Evolutionary conservation across 73 alveolate genomes (phyloP).

Genomic region (Uronychia setigera): DNA sequence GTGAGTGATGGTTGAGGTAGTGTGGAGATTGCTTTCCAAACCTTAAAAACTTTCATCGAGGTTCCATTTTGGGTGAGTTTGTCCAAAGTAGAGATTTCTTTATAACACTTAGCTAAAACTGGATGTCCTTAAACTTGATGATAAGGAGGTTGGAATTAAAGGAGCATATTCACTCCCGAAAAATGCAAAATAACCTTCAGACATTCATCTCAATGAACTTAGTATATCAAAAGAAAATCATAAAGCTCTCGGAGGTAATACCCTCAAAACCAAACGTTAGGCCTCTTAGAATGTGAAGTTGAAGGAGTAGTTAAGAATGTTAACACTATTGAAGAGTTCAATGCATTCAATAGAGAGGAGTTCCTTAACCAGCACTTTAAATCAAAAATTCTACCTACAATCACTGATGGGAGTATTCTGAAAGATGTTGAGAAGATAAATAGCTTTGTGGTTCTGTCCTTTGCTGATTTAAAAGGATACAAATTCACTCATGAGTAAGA

Average conservation of each 20-base stretch:
- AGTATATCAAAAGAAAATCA: neutral
- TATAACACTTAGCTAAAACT: slow-evolving; percentile 34
- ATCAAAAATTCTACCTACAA: neutral
- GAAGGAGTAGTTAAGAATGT: slow-evolving; percentile 43
- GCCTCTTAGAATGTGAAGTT: slow-evolving; percentile 32
- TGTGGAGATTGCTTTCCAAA: too few species aligned
- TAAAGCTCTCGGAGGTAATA: neutral
- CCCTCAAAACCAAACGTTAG: neutral
- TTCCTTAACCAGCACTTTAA: neutral
- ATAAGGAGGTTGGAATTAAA: neutral
- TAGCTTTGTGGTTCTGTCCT: slow-evolving; percentile 37
- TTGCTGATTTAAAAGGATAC: slow-evolving; percentile 65
- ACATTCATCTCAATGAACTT: neutral
- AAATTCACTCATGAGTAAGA: slow-evolving; percentile 39
- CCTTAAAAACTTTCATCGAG: too few species aligned
- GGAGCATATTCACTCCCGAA: slow-evolving; percentile 25
- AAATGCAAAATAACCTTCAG: slow-evolving; percentile 1
- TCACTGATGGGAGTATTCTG: neutral
- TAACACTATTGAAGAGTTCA: slow-evolving; percentile 72
- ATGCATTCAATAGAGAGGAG: slow-evolving; percentile 7
- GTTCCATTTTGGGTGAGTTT: neutral
- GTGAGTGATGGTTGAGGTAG: too few species aligned
- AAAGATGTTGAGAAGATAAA: slow-evolving; percentile 2
- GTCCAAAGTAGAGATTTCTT: neutral
- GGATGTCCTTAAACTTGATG: slow-evolving; percentile 15